phyloP scores from a whole-genome alignment of 768 basidiomycete species.

The Phaeotremella fagi region DNA sequence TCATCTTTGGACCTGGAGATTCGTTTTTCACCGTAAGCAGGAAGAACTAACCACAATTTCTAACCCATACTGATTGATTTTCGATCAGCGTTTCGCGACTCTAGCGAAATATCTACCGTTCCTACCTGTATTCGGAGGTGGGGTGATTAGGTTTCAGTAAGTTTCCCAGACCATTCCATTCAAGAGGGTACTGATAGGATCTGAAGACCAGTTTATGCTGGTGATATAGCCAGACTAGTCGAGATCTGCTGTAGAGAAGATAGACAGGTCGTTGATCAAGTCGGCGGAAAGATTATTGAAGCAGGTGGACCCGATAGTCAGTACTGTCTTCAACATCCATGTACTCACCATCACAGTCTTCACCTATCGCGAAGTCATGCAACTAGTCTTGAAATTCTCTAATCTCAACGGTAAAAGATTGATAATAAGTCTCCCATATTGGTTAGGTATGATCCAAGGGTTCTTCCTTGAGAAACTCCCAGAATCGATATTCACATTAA shows the following conservation, averaged over 20 bases:
- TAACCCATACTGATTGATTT: too few species aligned
- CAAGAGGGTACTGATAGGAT: neutral
- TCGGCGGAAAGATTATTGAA: slow-evolving; percentile 54
- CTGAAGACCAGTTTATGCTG: slow-evolving; percentile 60
- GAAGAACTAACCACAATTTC: too few species aligned
- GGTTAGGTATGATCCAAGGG: slow-evolving; percentile 63
- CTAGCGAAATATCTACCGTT: slow-evolving; percentile 62
- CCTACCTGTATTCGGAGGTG: slow-evolving; percentile 73
- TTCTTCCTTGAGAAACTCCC: slow-evolving; percentile 63
- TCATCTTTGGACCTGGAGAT: slow-evolving; percentile 72
- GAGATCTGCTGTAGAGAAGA: slow-evolving; percentile 58
- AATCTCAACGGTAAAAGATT: slow-evolving; percentile 53
- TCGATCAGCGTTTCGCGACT: slow-evolving; percentile 58
- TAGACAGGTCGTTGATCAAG: slow-evolving; percentile 45
- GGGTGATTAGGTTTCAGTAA: slow-evolving; percentile 59
- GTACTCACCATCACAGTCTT: slow-evolving; percentile 52
- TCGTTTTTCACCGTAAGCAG: slow-evolving; percentile 67
- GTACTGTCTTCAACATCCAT: slow-evolving; percentile 44
- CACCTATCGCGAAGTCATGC: slow-evolving; percentile 65
- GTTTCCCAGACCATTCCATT: neutral
- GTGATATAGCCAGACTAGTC: slow-evolving; percentile 61
- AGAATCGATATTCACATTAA: slow-evolving; percentile 62
- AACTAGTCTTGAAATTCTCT: slow-evolving; percentile 58
- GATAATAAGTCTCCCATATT: slow-evolving; percentile 63
- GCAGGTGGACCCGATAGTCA: slow-evolving; percentile 56